These are phyloP conservation scores for Penicillium egyptiacum DNA, from an alignment of 495 filamentous ascomycete species.

Conservation along the genomic window DNA sequence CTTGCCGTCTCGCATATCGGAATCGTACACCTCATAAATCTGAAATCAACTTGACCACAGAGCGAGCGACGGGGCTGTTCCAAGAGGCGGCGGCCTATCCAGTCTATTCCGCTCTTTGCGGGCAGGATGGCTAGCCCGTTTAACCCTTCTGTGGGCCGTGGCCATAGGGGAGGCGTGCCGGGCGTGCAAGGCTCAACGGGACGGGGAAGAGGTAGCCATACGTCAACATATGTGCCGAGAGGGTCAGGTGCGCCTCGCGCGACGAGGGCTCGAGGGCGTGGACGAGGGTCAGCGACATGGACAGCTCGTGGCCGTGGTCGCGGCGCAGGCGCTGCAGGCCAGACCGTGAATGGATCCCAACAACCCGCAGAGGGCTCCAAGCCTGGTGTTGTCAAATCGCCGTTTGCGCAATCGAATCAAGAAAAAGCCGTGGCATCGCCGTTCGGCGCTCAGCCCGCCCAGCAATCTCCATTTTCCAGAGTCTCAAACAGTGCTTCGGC, in stretches of 20 bases:
- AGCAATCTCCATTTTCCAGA: slow-evolving; percentile 24
- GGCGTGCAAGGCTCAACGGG: slow-evolving; percentile 18
- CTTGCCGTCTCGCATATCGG: background rate
- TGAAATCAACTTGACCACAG: background rate
- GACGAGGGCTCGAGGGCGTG: slow-evolving; percentile 28
- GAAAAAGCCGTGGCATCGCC: slow-evolving; percentile 18
- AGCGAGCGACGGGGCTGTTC: slow-evolving; percentile 3
- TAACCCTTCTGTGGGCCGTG: slow-evolving; percentile 35
- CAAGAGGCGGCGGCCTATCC: slow-evolving; percentile 11
- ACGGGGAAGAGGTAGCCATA: slow-evolving; percentile 34
- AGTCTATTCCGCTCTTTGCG: slow-evolving; percentile 29
- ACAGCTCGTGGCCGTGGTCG: slow-evolving; percentile 23
- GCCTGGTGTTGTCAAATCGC: slow-evolving; percentile 22
- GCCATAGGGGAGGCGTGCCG: slow-evolving; percentile 30
- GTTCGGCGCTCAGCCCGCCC: slow-evolving; percentile 20
- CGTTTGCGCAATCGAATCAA: slow-evolving; percentile 36
- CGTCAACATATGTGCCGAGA: slow-evolving; percentile 26
- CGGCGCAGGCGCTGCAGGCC: slow-evolving; percentile 21
- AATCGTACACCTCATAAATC: background rate
- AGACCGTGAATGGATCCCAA: slow-evolving; percentile 14
- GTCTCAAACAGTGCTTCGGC: slow-evolving; percentile 18
- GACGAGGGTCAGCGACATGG: slow-evolving; percentile 25
- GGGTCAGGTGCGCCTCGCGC: slow-evolving; percentile 21
- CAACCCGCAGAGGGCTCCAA: slow-evolving; percentile 14
- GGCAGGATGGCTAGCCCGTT: slow-evolving; percentile 43